phyloP scores from a whole-genome alignment of 2,329 filamentous ascomycete species.

The Tothia fuscella region DNA sequence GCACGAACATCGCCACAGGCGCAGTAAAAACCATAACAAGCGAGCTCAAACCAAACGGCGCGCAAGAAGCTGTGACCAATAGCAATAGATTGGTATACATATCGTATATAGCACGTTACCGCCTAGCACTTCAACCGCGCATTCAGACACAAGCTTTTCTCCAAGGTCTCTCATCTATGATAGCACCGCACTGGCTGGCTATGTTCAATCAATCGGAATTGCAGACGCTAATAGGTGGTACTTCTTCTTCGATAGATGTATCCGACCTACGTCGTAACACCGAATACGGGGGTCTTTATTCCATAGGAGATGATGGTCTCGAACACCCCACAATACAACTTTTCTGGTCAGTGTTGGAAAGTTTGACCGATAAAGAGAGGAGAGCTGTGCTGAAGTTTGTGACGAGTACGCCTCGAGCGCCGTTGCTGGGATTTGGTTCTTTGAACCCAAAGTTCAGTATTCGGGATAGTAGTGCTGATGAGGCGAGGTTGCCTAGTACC shows the following conservation, averaged over 20 bases:
- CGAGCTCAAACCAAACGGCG: constrained; percentile 66
- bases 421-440: constrained; percentile 77
- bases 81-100: constrained; percentile 92
- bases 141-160: constrained; percentile 82
- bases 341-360: constrained; percentile 84
- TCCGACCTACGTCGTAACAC: constrained; percentile 78
- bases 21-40: constrained; percentile 52
- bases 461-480: constrained; percentile 65
- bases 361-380: constrained; percentile 62
- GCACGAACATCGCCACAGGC: constrained; percentile 21
- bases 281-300: constrained; percentile 75
- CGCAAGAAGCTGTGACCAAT: constrained; percentile 71
- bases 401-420: constrained; percentile 82
- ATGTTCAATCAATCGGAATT: constrained; percentile 98
- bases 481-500: constrained; percentile 73
- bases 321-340: constrained; percentile 78
- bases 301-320: constrained; percentile 72
- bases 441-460: constrained; percentile 82
- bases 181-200: constrained; percentile 82
- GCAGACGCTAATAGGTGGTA: constrained; percentile 84
- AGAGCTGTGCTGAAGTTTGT: constrained; percentile 90
- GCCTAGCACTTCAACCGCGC: constrained; percentile 67
- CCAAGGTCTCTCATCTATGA: constrained; percentile 72
- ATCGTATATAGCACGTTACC: constrained; percentile 77
- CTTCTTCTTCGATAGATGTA: constrained; percentile 74